Base-by-base conservation (phyloP, 306 rosid species). In the Medicago lupulina region DNA sequence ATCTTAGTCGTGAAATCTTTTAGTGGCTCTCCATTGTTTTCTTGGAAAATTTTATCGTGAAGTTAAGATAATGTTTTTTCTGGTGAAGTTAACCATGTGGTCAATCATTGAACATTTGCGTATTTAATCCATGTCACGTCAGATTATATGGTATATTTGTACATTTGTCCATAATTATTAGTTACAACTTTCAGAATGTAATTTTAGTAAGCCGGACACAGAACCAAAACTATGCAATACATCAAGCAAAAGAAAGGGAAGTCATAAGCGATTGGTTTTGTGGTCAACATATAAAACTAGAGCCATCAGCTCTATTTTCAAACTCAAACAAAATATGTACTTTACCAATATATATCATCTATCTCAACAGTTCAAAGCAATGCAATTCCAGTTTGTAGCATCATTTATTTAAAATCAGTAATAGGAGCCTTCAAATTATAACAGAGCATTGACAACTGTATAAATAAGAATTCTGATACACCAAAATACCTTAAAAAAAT, bases 361-460 rank as follows among this genome's bases (percentile, higher is more conserved):
- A 67, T 44, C 79, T 44, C 4, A 4, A 3, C n/a, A 73, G 23
- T 71, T 43, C 19, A 40, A 17, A 80, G 69, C 79, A 31, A 38
- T 49, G 40, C 28, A 81, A 66, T 31, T 74, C 55, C 60, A 70
- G 21, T 47, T 28, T 3, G 16, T 21, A 64, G 74, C 63, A 61
- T 51, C 28, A 43, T 53, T 47, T 64, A 64, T 49, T 75, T 70
- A 40, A 54, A 79, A 63, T 70, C 23, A 49, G 43, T 15, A 31
- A 3, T 19, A 57, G 25, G 3, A 57, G 18, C 53, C 75, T 25
- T 82, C 50, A 44, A 58, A 36, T 47, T 57, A 58, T 39, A 55
- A 79, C 8, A 57, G 28, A 61, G 46, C 43, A 46, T 57, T 21
- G 25, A 46, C 59, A 79, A 40, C 17, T n/a, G 38, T 49, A 44